Percentiles rank a stretch among this genome's conserved stretches.
Conservation (phyloP, 768 basidiomycete genomes). For the Xerocomellus dryophilus region DNA sequence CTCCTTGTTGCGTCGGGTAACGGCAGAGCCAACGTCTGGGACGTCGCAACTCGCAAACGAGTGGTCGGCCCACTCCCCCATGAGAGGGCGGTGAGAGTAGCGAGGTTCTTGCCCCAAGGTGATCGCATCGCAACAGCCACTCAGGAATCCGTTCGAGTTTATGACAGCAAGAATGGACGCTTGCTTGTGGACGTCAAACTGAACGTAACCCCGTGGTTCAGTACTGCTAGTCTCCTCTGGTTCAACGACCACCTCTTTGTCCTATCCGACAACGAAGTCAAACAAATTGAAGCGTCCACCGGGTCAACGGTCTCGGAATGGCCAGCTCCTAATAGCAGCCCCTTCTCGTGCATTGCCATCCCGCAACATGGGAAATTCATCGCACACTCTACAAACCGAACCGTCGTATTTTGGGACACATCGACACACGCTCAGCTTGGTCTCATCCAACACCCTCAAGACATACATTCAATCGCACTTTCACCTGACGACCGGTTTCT, state of each 20-base stretch:
- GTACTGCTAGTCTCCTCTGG: conserved; percentile 1
- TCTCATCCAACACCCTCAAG: not conserved
- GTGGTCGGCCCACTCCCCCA: not conserved
- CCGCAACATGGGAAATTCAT: not conserved
- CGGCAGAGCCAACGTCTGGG: not conserved
- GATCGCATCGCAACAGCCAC: not conserved
- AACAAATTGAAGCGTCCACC: not conserved
- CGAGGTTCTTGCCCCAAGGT: conserved; percentile 1
- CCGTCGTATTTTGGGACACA: not conserved
- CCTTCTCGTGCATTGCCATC: not conserved
- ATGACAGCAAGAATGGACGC: not conserved
- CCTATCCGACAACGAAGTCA: not conserved
- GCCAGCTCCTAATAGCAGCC: not conserved
- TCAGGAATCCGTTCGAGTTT: not conserved
- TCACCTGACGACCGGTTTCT: not conserved
- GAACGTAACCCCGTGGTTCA: not conserved
- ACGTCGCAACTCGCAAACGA: not conserved
- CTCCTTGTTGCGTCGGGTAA: not conserved
- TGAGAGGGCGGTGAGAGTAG: not conserved
- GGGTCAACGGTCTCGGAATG: not conserved
- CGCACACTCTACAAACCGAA: not conserved
- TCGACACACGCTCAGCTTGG: not conserved
- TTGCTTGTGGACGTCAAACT: not conserved
- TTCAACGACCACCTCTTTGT: conserved; percentile 1
- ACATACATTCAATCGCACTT: not conserved